Base-by-base conservation (phyloP, 768 basidiomycete species). In the Pleurotus tuber-regium region DNA sequence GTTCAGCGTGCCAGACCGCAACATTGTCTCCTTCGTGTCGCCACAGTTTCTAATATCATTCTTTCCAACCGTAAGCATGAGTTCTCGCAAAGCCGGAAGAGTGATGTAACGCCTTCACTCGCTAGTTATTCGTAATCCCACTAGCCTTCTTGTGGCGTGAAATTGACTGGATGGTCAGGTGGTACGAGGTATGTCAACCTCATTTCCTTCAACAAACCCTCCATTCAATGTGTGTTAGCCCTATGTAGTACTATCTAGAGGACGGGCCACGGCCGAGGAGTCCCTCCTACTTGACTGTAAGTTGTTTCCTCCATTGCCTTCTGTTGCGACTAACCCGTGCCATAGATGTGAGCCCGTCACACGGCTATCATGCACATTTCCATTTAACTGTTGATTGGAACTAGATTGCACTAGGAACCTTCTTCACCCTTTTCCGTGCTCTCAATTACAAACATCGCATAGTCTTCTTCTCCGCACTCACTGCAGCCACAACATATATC, bases 281-380 rank as follows among this genome's bases (percentile, higher is more conserved):
- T 80, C 80, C 47, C 62, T 89, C n/a, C 67, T 89, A 14, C 61
- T 86, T 21, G 80, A 88, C 62, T 88, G 83, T 85, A 57, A 43
- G 80, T 54, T 43, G 23, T 30, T 46, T 47, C 31, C 53, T 18
- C 36, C 25, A 36, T 42, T 16, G 19, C 23, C 25, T 23, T 26
- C 29, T 19, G 4, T 54, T 5, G 31, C 43, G 23, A 19, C 41
- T 40, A 19, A 51, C 21, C 12, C 18, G 36, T 28, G n/a, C 5
- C 18, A 16, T 39, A 31, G 43, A 41, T 41, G 26, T 53, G 12
- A 12, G 53, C 21, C 7, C 6, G 21, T 25, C 28, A 14, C 11
- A n/a, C 14, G 2, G 16, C 25, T 6, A n/a, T 9, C 19, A 21
- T 14, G 21, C 43, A 23, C 12, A 25, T 28, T 9, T 6, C 16